Evolutionary conservation across 2,329 filamentous ascomycete genomes (phyloP).

Genomic region (Hymenoscyphus occultus): DNA sequence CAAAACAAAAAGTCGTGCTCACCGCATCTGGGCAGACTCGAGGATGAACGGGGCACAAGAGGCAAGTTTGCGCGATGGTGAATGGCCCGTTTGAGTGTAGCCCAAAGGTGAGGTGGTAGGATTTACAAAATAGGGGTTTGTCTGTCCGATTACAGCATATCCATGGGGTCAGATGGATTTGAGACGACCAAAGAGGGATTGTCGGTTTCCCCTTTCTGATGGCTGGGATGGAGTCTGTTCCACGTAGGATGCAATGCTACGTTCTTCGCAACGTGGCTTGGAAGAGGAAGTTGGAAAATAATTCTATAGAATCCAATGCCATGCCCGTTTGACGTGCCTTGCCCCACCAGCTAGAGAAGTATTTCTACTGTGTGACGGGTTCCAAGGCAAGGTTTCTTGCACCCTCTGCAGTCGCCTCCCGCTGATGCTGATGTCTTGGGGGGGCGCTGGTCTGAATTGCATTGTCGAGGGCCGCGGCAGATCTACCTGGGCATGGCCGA

Average conservation of each 20-base stretch:
- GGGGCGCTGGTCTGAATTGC: neutral
- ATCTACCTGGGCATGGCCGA: too few relatives aligned
- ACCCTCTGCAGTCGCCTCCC: neutral
- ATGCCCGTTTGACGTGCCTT: conserved; percentile 3
- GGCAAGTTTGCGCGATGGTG: neutral
- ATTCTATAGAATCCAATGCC: neutral
- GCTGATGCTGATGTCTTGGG: neutral
- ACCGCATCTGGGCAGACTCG: neutral
- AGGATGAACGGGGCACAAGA: neutral
- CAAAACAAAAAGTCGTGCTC: neutral
- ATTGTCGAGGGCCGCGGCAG: neutral
- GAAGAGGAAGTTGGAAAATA: neutral
- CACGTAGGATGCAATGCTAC: neutral
- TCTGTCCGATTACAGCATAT: neutral
- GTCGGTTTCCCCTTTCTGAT: neutral
- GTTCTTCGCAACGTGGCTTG: neutral
- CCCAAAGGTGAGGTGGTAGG: neutral
- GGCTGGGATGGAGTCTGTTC: neutral
- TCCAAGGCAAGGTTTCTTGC: conserved; percentile 1
- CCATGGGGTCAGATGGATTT: neutral
- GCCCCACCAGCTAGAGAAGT: neutral
- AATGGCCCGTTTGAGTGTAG: conserved; percentile 1
- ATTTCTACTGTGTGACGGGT: neutral
- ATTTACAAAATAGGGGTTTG: neutral
- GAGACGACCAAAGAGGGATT: neutral